phyloP scores from a whole-genome alignment of 768 basidiomycete genomes.

The Pleurotus tuber-regium region DNA sequence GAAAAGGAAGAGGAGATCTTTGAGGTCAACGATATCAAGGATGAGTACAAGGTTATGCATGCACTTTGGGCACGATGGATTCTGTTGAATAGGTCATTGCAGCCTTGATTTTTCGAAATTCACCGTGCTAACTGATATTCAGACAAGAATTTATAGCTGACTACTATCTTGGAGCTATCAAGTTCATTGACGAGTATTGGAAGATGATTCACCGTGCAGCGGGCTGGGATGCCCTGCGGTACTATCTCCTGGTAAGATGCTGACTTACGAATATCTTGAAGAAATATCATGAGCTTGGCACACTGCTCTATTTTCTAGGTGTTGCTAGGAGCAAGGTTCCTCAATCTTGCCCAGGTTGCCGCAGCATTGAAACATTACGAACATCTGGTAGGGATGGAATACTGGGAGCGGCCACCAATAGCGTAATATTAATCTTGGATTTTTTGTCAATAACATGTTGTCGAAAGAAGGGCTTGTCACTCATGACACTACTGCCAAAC shows the following conservation, averaged over 20 bases:
- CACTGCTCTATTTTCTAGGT: slow-evolving; percentile 35
- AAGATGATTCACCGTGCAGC: slow-evolving; percentile 66
- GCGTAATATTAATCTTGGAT: no score
- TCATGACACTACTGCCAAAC: no score
- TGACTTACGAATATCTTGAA: not conserved
- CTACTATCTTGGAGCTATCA: slow-evolving; percentile 48
- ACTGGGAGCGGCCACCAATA: no score
- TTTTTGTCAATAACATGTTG: no score
- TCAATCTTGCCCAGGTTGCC: slow-evolving; percentile 49
- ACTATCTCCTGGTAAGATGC: slow-evolving; percentile 54
- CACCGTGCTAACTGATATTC: not conserved
- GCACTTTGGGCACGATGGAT: slow-evolving; percentile 81
- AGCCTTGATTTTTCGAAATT: no score
- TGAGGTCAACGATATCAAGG: slow-evolving; percentile 65
- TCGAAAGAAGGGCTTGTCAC: no score
- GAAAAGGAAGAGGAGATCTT: slow-evolving; percentile 78
- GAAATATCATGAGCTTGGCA: not conserved
- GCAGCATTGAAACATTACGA: slow-evolving; percentile 55
- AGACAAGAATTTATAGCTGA: slow-evolving; percentile 54
- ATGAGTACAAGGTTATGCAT: slow-evolving; percentile 78
- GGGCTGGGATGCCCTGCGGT: slow-evolving; percentile 61
- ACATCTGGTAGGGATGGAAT: slow-evolving; percentile 43
- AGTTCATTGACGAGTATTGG: slow-evolving; percentile 63
- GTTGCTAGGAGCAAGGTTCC: slow-evolving; percentile 51
- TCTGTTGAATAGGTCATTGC: slow-evolving; percentile 51